A percentile compares a stretch with the other conserved stretches of the same genome.
These are phyloP conservation scores for Ilex asprella DNA, from an alignment of 257 asterid species.

Conservation along the genomic window DNA sequence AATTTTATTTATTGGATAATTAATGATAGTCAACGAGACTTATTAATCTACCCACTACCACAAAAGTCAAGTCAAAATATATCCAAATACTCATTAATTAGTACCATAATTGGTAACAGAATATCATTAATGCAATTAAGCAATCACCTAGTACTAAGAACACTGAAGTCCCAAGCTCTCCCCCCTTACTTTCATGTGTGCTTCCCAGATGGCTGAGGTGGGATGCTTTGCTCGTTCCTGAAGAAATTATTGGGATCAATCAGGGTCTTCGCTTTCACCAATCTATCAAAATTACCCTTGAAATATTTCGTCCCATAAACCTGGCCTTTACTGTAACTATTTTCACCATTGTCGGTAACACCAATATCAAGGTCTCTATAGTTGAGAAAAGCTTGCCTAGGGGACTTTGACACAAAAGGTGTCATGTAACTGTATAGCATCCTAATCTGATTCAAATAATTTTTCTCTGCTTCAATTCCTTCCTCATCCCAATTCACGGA, in stretches of 20 bases:
- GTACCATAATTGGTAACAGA: background rate
- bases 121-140: background rate
- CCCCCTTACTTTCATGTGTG: no score
- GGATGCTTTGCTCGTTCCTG: slow-evolving; percentile 39
- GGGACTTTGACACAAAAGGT: slow-evolving; percentile 33
- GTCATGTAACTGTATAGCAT: slow-evolving; percentile 23
- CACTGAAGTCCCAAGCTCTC: no score
- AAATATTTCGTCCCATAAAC: slow-evolving; percentile 41
- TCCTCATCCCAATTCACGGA: slow-evolving; percentile 20
- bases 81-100: no score
- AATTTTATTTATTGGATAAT: no score
- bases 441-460: background rate
- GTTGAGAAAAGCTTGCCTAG: slow-evolving; percentile 37
- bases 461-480: slow-evolving; percentile 6
- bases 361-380: slow-evolving; percentile 49
- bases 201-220: background rate
- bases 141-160: background rate
- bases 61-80: no score
- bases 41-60: no score
- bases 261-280: slow-evolving; percentile 31
- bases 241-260: slow-evolving; percentile 47
- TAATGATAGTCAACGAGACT: no score
- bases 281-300: slow-evolving; percentile 28
- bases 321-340: slow-evolving; percentile 16
- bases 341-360: slow-evolving; percentile 8